phyloP scores from a whole-genome alignment of 2,329 filamentous ascomycete genomes.

The Leptoxyphium fumago region DNA sequence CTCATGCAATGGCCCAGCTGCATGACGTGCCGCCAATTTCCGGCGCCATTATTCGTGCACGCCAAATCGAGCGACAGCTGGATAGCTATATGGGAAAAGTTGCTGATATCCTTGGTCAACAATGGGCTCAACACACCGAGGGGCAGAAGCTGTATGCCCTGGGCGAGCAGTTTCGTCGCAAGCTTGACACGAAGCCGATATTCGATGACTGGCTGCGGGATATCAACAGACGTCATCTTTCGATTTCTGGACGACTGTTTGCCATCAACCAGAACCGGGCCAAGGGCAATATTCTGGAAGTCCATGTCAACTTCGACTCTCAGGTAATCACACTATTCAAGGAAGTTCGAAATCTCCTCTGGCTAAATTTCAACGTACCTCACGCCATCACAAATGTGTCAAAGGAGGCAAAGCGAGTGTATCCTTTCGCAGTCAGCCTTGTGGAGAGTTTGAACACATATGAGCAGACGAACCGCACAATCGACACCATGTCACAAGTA shows the following conservation, averaged over 20 bases:
- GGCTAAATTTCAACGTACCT: conserved; percentile 88
- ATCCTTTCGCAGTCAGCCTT: conserved; percentile 90
- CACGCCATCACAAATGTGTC: conserved; percentile 91
- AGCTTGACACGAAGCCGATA: conserved; percentile 83
- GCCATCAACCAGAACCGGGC: conserved; percentile 76
- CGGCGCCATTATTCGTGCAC: conserved; percentile 92
- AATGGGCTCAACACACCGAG: conserved; percentile 89
- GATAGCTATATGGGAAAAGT: conserved; percentile 98
- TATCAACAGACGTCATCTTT: conserved; percentile 74
- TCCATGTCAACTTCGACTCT: conserved; percentile 90
- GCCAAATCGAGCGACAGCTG: conserved; percentile 90
- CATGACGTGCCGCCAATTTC: conserved; percentile 91
- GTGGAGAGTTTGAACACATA: conserved; percentile 98
- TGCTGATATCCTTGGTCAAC: conserved; percentile 88
- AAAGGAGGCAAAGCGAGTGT: conserved; percentile 97
- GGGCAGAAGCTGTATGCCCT: conserved; percentile 88
- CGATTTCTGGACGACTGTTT: conserved; percentile 84
- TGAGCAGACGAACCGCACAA: conserved; percentile 72
- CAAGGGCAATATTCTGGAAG: conserved; percentile 75
- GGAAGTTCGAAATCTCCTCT: conserved; percentile 87
- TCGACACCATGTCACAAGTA: conserved; percentile 74
- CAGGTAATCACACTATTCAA: conserved; percentile 98
- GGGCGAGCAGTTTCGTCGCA: conserved; percentile 86
- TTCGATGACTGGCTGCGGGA: conserved; percentile 93
- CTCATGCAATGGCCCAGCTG: conserved; percentile 94